A percentile compares a stretch with the other conserved stretches of the same genome.
phyloP scores from a whole-genome alignment of 305 asterid species.

The Andrographis paniculata region DNA sequence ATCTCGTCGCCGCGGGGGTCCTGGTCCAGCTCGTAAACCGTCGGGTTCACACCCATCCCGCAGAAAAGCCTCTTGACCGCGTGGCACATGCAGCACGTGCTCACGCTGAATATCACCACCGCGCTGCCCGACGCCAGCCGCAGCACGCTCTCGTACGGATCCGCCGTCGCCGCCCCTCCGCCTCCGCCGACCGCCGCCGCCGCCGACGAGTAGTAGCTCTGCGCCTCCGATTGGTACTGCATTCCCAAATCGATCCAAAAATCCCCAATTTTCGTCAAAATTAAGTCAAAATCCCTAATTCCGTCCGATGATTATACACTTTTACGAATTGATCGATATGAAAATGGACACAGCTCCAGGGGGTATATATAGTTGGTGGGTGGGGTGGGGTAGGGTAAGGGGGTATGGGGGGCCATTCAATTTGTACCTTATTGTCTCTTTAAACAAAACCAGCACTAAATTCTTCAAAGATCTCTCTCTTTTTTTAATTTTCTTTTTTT shows the following conservation, averaged over 20 bases:
- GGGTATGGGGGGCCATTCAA: no score
- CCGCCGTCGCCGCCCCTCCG: conserved; percentile 15
- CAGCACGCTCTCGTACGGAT: conserved; percentile 30
- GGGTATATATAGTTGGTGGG: no score
- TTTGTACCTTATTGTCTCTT: no score
- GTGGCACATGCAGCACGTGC: conserved; percentile 60
- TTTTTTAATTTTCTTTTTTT: no score
- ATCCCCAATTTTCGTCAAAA: no score
- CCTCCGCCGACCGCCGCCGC: not conserved
- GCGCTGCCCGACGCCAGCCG: conserved; percentile 43
- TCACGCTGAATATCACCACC: conserved; percentile 50
- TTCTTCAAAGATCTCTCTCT: no score
- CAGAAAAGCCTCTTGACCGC: conserved; percentile 48
- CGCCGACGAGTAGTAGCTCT: conserved; percentile 19
- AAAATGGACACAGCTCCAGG: no score
- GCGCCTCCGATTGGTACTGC: conserved; percentile 25
- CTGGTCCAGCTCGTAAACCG: conserved; percentile 46
- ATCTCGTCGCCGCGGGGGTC: conserved; percentile 16
- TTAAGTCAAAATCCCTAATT: no score
- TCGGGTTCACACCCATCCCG: conserved; percentile 50
- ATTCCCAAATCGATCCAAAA: not conserved
- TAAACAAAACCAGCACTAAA: no score
- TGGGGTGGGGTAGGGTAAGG: no score
- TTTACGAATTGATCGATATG: no score
- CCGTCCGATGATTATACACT: no score